Conservation (phyloP, 768 basidiomycete species). For the Neoboletus subvelutipes region DNA sequence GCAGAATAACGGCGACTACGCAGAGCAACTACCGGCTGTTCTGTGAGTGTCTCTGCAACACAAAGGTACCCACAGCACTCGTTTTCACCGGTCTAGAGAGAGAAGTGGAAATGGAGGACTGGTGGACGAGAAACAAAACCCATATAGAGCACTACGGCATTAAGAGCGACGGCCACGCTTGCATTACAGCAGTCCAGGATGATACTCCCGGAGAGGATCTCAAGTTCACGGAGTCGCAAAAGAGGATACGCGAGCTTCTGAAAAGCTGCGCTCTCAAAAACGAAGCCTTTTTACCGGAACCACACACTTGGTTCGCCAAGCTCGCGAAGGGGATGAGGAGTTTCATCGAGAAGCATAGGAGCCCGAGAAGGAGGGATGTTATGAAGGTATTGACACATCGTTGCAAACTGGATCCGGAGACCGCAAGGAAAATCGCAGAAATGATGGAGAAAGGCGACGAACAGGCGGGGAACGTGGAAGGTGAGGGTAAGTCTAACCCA, state of each 20-base stretch:
- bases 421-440: slow-evolving; percentile 21
- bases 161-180: slow-evolving; percentile 32
- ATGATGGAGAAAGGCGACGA: slow-evolving; percentile 20
- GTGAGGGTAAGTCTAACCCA: neutral
- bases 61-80: slow-evolving; percentile 38
- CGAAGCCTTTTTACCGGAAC: slow-evolving; percentile 15
- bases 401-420: slow-evolving; percentile 28
- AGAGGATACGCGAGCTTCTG: slow-evolving; percentile 20
- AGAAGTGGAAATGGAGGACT: slow-evolving; percentile 33
- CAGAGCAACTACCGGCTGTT: slow-evolving; percentile 42
- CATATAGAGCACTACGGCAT: slow-evolving; percentile 27
- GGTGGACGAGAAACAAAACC: slow-evolving; percentile 33
- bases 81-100: slow-evolving; percentile 43
- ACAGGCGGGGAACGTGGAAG: neutral
- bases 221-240: slow-evolving; percentile 26
- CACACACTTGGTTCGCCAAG: slow-evolving; percentile 19
- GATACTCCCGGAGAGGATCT: slow-evolving; percentile 17
- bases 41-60: slow-evolving; percentile 38
- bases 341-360: slow-evolving; percentile 15
- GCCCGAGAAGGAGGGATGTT: slow-evolving; percentile 20
- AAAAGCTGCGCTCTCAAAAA: slow-evolving; percentile 13
- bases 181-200: slow-evolving; percentile 29
- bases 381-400: slow-evolving; percentile 22
- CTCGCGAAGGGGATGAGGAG: slow-evolving; percentile 10
- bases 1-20: slow-evolving; percentile 36